Evolutionary conservation across 768 basidiomycete species (phyloP), one percentile per base, ranked within the genome.

Genomic region (Dentipellis sp.): DNA sequence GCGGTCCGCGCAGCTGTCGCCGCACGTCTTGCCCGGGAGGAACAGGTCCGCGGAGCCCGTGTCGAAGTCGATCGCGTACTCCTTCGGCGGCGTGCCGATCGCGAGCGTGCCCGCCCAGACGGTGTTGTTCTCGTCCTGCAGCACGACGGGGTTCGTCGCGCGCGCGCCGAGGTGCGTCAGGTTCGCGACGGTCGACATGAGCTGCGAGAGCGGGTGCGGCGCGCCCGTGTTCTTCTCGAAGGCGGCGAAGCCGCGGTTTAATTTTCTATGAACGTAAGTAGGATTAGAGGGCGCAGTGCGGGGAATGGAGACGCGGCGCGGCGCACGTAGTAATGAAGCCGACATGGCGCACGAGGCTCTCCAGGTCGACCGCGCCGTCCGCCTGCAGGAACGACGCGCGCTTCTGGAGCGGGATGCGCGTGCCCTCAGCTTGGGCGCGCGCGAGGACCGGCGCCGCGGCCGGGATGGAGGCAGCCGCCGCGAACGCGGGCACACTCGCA

Each of bases 21-120:
- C 59, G 61, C 77, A 77, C 10, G 59, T 58, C 0, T 63, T 51
- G 12, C 71, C 73, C 40, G 77, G 75, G 35, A 78, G 68, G 62
- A 82, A 70, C 7, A 79, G 65, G 65, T 82, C 80, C 48, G 74
- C 68, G 45, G 77, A 79, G 23, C 80, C 75, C 16, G 78, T 80
- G 61, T 80, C 79, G 56, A 79, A 77, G 62, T 78, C 76, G 40
- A 80, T 76, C 75, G 54, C 72, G 61, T 74, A 79, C 16, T 58
- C 60, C 58, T 66, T 63, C 4, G 75, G 66, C 16, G 80, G 80
- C 10, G 74, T 78, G 7, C 80, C 80, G 14, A 80, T 73, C 23
- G 64, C 63, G 48, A 80, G 73, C 8, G 66, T 53, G 34, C 78
- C 78, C 19, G 40, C 69, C 79, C 79, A 81, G 56, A 79, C 65